Base-by-base conservation (phyloP, 768 basidiomycete genomes). In the Auricularia sp. region DNA sequence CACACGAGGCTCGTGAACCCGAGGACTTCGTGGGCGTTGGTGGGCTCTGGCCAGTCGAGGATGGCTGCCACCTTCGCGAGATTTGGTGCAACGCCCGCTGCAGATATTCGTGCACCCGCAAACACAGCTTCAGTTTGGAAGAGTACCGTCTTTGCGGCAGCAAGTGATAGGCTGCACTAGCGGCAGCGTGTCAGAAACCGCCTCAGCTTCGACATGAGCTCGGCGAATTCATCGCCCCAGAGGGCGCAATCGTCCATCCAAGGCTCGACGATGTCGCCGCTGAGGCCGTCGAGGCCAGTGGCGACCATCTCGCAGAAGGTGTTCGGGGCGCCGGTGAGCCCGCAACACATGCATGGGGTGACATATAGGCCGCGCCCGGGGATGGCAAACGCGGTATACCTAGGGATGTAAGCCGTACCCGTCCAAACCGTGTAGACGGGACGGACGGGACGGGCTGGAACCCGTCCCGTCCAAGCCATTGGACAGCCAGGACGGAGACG, bases 271-370 rank as follows among this genome's bases (percentile, higher is more conserved):
- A 66, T 58, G 0, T 61, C 43, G 11, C 43, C 43, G 11, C 11
- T 11, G 11, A 61, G 43, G 12, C 36, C 61, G 34, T 61, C 36
- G 34, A 42, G 21, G 11, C 23, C 36, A 14, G 36, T 39, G 3
- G 61, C 36, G 4, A 36, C 61, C 21, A 36, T 69, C 5, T 74
- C 29, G 1, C 67, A 70, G 62, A 78, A 80, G 4, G 70, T 71
- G 0, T 76, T 70, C 7, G 78, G 79, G 1, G 76, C 75, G 0
- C 77, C 79, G 0, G 74, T 76, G 0, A 79, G 59, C 0, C 80
- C 79, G 64, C 80, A 79, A 0, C 77, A 79, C 75, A 81, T 78
- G 0, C 71, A 29, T 1, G 62, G 47, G 51, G 77, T 79, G 5
- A 64, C 62, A 51, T 74, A 77, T 58, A 74, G 78, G 0, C 80